phyloP scores from a whole-genome alignment of 2,329 filamentous ascomycete genomes.

The Fusarium paranaense region DNA sequence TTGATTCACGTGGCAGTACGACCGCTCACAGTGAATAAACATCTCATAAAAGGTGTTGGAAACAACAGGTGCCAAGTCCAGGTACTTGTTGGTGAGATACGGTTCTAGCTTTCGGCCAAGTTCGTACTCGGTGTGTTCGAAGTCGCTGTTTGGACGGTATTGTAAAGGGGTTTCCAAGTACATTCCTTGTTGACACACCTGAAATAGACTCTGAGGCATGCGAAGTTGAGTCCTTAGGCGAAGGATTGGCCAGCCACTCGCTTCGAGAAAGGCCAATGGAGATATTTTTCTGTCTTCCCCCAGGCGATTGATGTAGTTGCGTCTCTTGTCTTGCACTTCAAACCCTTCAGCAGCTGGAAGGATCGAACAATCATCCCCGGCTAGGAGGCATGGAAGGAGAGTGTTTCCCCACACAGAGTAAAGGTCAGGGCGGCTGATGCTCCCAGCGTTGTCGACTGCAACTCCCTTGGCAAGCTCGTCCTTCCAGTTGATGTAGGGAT shows the following conservation, averaged over 20 bases:
- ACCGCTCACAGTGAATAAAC: not conserved
- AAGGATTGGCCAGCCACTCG: conserved; percentile 10
- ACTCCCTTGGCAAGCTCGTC: not conserved
- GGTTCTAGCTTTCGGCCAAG: not conserved
- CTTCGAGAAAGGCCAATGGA: conserved; percentile 11
- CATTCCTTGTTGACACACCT: not conserved
- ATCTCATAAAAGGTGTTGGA: not conserved
- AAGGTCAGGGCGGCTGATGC: conserved; percentile 28
- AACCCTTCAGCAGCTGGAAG: conserved; percentile 9
- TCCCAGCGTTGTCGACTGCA: conserved; percentile 40
- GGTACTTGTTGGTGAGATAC: not conserved
- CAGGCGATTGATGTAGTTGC: conserved; percentile 17
- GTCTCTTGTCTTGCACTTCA: not conserved
- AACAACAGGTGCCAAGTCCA: not conserved
- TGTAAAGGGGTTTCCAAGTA: not conserved
- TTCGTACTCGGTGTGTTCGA: rapidly evolving
- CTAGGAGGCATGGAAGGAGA: conserved; percentile 32
- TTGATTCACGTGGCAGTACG: not conserved
- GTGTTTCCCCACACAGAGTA: conserved; percentile 39
- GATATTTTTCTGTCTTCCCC: conserved; percentile 17
- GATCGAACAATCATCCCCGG: conserved; percentile 34
- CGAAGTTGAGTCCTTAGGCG: conserved; percentile 35
- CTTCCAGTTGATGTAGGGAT: not conserved
- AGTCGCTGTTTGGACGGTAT: rapidly evolving
- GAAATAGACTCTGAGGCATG: conserved; percentile 36